A percentile compares a stretch with the other conserved stretches of the same genome.
phyloP scores from a whole-genome alignment of 805 yeast species.

The Candida dajiaensis region DNA sequence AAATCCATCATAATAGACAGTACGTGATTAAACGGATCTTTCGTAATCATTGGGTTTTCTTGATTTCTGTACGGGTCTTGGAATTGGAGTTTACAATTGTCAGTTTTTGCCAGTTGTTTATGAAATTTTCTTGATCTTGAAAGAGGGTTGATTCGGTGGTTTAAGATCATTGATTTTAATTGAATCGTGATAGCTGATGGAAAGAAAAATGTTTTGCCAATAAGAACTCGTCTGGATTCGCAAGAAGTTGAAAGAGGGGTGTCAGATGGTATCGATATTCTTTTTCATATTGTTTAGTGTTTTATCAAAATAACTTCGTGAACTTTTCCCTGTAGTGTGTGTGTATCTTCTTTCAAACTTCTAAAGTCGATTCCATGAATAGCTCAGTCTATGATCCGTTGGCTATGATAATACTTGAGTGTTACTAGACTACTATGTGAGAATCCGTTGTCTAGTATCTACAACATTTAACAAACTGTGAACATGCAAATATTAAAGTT shows the following conservation, averaged over 20 bases:
- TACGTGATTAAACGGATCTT: constrained; percentile 34
- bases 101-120: constrained; percentile 4
- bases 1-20: constrained; percentile 65
- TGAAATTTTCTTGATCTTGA: neutral
- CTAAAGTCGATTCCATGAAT: no score
- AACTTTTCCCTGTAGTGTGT: neutral
- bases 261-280: constrained; percentile 25
- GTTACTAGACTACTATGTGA: no score
- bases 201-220: constrained; percentile 15
- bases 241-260: constrained; percentile 24
- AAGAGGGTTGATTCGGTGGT: neutral
- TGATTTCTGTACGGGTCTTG: neutral
- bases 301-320: neutral
- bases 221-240: constrained; percentile 24
- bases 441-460: no score
- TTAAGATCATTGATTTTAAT: constrained; percentile 6
- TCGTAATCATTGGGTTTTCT: neutral
- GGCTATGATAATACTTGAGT: no score
- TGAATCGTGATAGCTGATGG: constrained; percentile 21
- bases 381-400: no score
- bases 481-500: no score
- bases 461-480: no score
- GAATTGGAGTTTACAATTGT: neutral
- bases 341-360: no score
- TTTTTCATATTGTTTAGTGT: neutral